Conservation (phyloP, 257 asterid genomes). For the Nicotiana tomentosiformis region DNA sequence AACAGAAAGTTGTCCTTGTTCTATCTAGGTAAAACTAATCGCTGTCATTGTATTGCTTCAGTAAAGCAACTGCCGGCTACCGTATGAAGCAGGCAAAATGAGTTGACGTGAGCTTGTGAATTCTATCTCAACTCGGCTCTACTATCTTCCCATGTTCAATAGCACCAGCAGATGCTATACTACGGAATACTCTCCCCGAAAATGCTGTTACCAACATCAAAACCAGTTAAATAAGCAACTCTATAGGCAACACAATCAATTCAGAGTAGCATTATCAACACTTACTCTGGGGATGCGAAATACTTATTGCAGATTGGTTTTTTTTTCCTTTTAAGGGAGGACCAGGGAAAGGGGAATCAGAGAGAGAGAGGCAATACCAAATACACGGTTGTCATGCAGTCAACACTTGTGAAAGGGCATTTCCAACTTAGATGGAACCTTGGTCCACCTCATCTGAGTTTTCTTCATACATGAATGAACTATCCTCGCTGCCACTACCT, state of each 20-base stretch:
- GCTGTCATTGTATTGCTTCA: neutral
- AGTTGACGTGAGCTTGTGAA: neutral
- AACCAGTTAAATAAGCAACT: neutral
- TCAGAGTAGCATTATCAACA: neutral
- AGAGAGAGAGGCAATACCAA: neutral
- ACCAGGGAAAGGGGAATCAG: neutral
- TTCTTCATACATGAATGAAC: slow-evolving; percentile 31
- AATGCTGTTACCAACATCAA: neutral
- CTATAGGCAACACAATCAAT: neutral
- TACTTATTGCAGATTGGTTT: too few relatives aligned
- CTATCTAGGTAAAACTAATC: neutral
- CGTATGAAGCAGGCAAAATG: neutral
- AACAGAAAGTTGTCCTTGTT: neutral
- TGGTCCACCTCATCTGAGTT: slow-evolving; percentile 54
- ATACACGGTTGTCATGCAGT: neutral
- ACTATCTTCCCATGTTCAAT: neutral
- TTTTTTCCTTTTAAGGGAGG: too few relatives aligned
- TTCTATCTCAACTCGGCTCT: neutral
- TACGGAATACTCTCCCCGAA: neutral
- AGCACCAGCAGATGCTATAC: neutral
- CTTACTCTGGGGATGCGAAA: neutral
- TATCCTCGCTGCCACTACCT: slow-evolving; percentile 53
- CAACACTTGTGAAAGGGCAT: neutral
- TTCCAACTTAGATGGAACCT: slow-evolving; percentile 11
- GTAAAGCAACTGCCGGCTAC: neutral